These are phyloP conservation scores for Fusarium odoratissimum DNA, from an alignment of 2,329 filamentous ascomycete genomes.

Conservation along the genomic window DNA sequence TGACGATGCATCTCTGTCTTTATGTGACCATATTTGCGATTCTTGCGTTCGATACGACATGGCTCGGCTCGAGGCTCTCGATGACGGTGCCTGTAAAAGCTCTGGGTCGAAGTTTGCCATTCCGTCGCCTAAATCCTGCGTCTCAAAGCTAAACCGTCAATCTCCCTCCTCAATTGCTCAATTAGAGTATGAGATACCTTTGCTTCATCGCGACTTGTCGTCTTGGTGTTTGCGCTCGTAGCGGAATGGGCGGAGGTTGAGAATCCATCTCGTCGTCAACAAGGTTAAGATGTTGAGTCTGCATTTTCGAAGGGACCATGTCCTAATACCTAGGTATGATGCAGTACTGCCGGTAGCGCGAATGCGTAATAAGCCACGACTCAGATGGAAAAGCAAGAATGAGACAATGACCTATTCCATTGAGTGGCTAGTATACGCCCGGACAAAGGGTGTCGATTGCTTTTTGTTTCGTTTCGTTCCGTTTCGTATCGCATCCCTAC, in stretches of 20 bases:
- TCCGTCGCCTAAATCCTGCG: slow-evolving; percentile 25
- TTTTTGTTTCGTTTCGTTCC: not conserved
- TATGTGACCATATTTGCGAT: slow-evolving; percentile 25
- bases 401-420: not conserved
- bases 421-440: not conserved
- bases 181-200: not conserved
- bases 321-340: not conserved
- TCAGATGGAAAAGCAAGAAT: not conserved
- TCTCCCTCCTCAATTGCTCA: too few species aligned
- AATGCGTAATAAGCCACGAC: not conserved
- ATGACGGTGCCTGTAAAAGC: slow-evolving; percentile 19
- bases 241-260: slow-evolving; percentile 10
- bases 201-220: slow-evolving; percentile 15
- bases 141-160: slow-evolving; percentile 20
- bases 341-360: not conserved
- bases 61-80: slow-evolving; percentile 25
- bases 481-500: not conserved
- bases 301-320: slow-evolving; percentile 2
- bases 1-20: slow-evolving; percentile 29
- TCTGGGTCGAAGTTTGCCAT: slow-evolving; percentile 13
- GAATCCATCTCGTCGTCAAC: slow-evolving; percentile 22
- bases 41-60: slow-evolving; percentile 30
- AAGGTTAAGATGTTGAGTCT: slow-evolving; percentile 20
- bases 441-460: not conserved
- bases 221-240: slow-evolving; percentile 9